These are phyloP conservation scores for Ambrosia artemisiifolia DNA, from an alignment of 129 eudicot genomes.

Conservation along the genomic window DNA sequence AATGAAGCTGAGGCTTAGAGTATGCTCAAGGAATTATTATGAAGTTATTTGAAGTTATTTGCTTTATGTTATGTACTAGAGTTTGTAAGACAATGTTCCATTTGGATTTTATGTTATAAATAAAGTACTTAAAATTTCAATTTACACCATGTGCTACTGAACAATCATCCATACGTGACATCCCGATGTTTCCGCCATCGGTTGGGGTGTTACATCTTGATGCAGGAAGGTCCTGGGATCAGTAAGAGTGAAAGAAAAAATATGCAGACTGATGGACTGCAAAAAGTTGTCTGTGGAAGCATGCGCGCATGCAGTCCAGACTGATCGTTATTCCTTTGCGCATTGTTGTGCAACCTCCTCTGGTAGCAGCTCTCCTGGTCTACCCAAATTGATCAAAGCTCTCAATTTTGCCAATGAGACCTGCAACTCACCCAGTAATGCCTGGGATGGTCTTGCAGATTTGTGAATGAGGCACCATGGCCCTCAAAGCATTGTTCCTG, in stretches of 20 bases:
- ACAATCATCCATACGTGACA: no score
- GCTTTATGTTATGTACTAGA: no score
- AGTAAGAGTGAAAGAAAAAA: slow-evolving; percentile 87
- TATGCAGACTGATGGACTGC: slow-evolving; percentile 91
- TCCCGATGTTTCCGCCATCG: no score
- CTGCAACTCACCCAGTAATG: slow-evolving; percentile 69
- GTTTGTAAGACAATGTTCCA: no score
- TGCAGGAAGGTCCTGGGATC: slow-evolving; percentile 79
- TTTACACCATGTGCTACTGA: no score
- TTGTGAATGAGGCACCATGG: slow-evolving; percentile 46
- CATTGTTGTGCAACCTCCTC: slow-evolving; percentile 82
- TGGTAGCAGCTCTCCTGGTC: slow-evolving; percentile 96
- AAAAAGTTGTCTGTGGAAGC: slow-evolving; percentile 95
- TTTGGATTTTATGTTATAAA: no score
- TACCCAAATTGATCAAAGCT: slow-evolving; percentile 72
- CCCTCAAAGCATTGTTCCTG: slow-evolving; percentile 31
- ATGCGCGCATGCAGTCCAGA: slow-evolving; percentile 94
- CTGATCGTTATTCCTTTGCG: slow-evolving; percentile 92
- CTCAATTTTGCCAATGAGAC: slow-evolving; percentile 61
- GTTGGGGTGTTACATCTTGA: background rate
- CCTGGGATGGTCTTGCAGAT: slow-evolving; percentile 90
- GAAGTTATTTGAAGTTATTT: no score
- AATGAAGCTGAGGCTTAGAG: no score
- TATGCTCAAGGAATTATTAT: no score
- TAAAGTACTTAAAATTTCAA: no score